A percentile compares a stretch with the other conserved stretches of the same genome.
Conservation (phyloP, 31 red algal genomes). For the Endocladia muricata region DNA sequence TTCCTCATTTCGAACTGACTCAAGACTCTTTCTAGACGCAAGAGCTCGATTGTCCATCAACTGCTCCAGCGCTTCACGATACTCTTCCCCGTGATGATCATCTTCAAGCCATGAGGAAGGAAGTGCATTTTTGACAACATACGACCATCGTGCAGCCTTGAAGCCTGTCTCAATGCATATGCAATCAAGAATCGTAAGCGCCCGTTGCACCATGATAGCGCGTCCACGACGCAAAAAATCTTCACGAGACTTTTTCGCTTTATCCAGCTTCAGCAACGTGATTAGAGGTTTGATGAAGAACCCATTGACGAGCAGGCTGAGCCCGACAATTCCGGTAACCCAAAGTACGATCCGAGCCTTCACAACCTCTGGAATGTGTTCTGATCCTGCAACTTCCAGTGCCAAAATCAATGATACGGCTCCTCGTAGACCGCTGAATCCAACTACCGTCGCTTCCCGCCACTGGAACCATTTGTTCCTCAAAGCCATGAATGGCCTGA, state of each 20-base stretch:
- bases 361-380: conserved; percentile 52
- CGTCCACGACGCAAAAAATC: conserved; percentile 75
- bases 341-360: conserved; percentile 77
- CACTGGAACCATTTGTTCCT: conserved; percentile 72
- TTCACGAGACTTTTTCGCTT: conserved; percentile 61
- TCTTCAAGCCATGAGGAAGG: conserved; percentile 61
- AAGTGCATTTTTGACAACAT: conserved; percentile 71
- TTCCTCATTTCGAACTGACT: conserved; percentile 35
- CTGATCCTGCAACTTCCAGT: conserved; percentile 59
- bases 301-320: conserved; percentile 91
- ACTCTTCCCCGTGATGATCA: conserved; percentile 32
- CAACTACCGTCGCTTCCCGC: conserved; percentile 75
- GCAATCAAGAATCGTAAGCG: conserved; percentile 69
- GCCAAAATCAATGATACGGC: conserved; percentile 87
- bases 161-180: conserved; percentile 59
- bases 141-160: conserved; percentile 75
- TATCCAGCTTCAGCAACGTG: conserved; percentile 63
- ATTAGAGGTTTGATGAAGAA: conserved; percentile 77
- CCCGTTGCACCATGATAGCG: conserved; percentile 67
- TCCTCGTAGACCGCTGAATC: conserved; percentile 87
- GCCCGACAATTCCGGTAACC: conserved; percentile 83
- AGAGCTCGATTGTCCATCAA: conserved; percentile 40
- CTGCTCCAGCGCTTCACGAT: conserved; percentile 52
- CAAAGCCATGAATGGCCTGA: conserved; percentile 59
- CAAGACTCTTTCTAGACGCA: conserved; percentile 35